A percentile compares a stretch with the other conserved stretches of the same genome.
Conservation (phyloP, 352 stramenopile genomes). For the Thalassiosira mediterranea region DNA sequence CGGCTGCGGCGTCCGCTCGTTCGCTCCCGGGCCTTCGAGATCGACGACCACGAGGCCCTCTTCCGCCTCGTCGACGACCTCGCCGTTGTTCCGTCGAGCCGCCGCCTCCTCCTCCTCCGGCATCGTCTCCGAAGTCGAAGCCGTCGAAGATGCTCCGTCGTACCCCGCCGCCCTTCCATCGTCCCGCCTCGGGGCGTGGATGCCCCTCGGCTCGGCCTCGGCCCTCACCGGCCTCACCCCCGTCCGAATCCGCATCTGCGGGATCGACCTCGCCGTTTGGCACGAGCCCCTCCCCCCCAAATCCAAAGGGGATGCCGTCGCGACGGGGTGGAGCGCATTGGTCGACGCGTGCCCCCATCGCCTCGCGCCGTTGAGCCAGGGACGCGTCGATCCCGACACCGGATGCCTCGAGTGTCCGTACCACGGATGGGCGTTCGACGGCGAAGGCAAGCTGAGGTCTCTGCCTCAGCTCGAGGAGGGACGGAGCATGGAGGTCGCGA, state of each 20-base stretch:
- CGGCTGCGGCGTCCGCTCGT: too few species aligned
- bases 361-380: conserved; percentile 79
- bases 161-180: too few species aligned
- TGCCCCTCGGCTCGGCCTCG: conserved; percentile 43
- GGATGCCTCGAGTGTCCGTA: conserved; percentile 78
- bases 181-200: conserved; percentile 52
- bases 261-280: conserved; percentile 47
- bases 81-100: too few species aligned
- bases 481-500: conserved; percentile 12
- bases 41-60: too few species aligned
- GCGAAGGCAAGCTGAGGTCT: conserved; percentile 35
- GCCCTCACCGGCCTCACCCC: conserved; percentile 23
- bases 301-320: too few species aligned
- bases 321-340: too few species aligned
- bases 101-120: too few species aligned
- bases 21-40: too few species aligned
- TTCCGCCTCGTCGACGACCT: too few species aligned
- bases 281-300: too few species aligned
- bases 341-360: conserved; percentile 80
- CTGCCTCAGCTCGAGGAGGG: conserved; percentile 64
- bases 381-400: conserved; percentile 63
- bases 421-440: conserved; percentile 82
- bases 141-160: too few species aligned
- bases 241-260: conserved; percentile 29
- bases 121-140: too few species aligned